phyloP scores from a whole-genome alignment of 768 basidiomycete genomes.

The Mycena kentingensis region DNA sequence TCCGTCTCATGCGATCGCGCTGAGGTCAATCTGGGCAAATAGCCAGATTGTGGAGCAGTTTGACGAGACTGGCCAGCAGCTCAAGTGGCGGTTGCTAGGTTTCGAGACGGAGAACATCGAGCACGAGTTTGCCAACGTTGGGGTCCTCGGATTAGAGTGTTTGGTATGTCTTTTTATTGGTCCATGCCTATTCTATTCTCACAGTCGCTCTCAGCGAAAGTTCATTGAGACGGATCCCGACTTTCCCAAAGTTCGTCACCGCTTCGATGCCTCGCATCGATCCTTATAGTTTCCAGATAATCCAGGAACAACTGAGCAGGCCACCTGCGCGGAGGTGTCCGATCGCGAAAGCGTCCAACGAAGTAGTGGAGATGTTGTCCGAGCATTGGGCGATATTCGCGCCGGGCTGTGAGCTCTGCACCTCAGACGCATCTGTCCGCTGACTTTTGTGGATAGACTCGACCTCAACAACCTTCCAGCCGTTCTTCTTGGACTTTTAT shows the following conservation, averaged over 20 bases:
- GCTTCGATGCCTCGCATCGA: slow-evolving; percentile 14
- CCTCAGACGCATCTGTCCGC: slow-evolving; percentile 2
- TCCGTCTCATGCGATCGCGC: slow-evolving; percentile 52
- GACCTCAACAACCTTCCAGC: slow-evolving; percentile 78
- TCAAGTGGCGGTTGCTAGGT: slow-evolving; percentile 80
- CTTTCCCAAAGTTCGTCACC: slow-evolving; percentile 64
- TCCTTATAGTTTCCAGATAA: slow-evolving; percentile 46
- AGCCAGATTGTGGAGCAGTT: slow-evolving; percentile 57
- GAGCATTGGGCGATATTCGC: slow-evolving; percentile 87
- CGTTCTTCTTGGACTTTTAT: slow-evolving; percentile 85
- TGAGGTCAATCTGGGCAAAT: slow-evolving; percentile 69
- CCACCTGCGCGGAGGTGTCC: slow-evolving; percentile 77
- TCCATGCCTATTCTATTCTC: not conserved
- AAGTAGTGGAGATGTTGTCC: slow-evolving; percentile 80
- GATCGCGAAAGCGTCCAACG: slow-evolving; percentile 80
- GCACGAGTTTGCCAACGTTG: slow-evolving; percentile 76
- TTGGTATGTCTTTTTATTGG: slow-evolving; percentile 57
- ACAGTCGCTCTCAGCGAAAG: slow-evolving; percentile 45
- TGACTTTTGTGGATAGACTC: slow-evolving; percentile 52
- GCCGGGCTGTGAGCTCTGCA: slow-evolving; percentile 68
- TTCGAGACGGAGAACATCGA: slow-evolving; percentile 75
- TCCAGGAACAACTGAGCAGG: slow-evolving; percentile 79
- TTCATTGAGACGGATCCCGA: slow-evolving; percentile 73
- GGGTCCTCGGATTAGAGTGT: slow-evolving; percentile 81
- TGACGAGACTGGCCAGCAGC: slow-evolving; percentile 46